phyloP scores from a whole-genome alignment of 768 basidiomycete species.

The Suillus occidentalis region DNA sequence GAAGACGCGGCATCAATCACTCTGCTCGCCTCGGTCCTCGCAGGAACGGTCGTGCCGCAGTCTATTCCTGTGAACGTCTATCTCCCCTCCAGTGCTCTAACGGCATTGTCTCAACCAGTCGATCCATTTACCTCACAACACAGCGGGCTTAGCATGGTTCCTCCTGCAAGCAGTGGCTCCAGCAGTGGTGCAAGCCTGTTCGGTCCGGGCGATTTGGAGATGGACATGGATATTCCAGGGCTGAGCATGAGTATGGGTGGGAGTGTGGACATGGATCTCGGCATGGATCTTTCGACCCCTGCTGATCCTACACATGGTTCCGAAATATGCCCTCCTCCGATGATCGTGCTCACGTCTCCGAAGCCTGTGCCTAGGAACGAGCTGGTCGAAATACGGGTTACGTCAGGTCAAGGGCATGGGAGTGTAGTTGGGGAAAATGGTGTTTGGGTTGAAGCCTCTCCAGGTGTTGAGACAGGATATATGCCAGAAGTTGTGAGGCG shows the following conservation, averaged over 20 bases:
- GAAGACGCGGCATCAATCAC: conserved; percentile 44
- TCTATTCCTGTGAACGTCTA: conserved; percentile 72
- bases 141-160: conserved; percentile 25
- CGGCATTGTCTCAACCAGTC: conserved; percentile 19
- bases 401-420: conserved; percentile 50
- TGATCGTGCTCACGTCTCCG: conserved; percentile 66
- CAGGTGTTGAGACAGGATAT: conserved; percentile 50
- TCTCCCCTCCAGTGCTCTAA: conserved; percentile 43
- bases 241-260: conserved; percentile 36
- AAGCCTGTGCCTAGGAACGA: conserved; percentile 65
- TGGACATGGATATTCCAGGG: conserved; percentile 37
- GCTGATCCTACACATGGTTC: conserved; percentile 10
- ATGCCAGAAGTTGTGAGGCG: conserved; percentile 73
- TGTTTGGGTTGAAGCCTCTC: conserved; percentile 25
- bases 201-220: conserved; percentile 32
- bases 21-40: conserved; percentile 63
- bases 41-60: conserved; percentile 42
- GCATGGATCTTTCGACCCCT: conserved; percentile 23
- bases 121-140: conserved; percentile 15
- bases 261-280: conserved; percentile 29
- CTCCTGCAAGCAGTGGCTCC: conserved; percentile 20
- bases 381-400: conserved; percentile 61
- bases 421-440: conserved; percentile 17
- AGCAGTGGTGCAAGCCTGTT: conserved; percentile 29
- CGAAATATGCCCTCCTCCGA: conserved; percentile 40